A percentile compares a stretch with the other conserved stretches of the same genome.
phyloP scores from a whole-genome alignment of 441 rosid species.

The Adansonia madagascariensis region DNA sequence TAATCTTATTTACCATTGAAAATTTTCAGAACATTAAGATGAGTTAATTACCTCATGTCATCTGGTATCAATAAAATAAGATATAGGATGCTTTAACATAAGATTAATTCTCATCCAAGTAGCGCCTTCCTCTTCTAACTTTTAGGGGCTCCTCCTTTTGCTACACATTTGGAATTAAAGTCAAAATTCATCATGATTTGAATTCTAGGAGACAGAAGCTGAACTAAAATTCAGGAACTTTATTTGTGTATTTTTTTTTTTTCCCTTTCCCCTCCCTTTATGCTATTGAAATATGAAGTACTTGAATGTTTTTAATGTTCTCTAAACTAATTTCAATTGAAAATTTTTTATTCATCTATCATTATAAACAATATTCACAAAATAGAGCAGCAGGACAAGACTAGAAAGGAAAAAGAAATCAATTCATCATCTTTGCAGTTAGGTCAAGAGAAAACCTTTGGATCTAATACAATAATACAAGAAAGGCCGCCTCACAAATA shows the following conservation, averaged over 20 bases:
- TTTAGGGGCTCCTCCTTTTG: neutral
- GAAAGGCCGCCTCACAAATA: too few species aligned
- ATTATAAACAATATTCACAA: too few species aligned
- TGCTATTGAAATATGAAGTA: neutral
- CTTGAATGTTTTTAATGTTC: neutral
- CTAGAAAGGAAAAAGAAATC: too few species aligned
- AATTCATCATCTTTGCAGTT: too few species aligned
- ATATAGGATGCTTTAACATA: neutral
- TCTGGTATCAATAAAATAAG: neutral
- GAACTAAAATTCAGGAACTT: constrained; percentile 16
- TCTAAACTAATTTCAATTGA: neutral
- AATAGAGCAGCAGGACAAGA: too few species aligned
- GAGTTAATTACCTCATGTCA: constrained; percentile 17
- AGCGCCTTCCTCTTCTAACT: neutral
- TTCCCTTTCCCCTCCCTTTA: neutral
- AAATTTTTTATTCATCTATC: too few species aligned
- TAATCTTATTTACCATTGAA: constrained; percentile 19
- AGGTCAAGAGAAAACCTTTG: too few species aligned
- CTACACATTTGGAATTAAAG: constrained; percentile 14
- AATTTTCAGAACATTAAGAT: neutral
- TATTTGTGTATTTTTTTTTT: neutral
- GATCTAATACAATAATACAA: too few species aligned
- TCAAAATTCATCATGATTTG: neutral
- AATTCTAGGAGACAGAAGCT: constrained; percentile 7
- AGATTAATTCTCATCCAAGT: neutral